Conservation (phyloP, 495 filamentous ascomycete species). For the Daldinia caldariorum region DNA sequence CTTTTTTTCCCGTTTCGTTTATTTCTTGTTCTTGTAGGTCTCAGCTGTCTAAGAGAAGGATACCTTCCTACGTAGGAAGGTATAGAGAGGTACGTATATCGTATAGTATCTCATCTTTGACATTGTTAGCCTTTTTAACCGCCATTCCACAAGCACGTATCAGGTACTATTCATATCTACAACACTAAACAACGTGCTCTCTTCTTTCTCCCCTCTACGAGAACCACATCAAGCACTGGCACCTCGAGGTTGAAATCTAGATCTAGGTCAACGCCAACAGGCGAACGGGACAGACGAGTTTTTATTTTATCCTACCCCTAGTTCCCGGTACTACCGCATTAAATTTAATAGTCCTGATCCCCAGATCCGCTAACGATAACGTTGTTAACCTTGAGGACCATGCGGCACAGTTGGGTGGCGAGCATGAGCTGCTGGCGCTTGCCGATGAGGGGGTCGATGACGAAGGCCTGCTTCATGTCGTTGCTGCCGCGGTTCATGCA, state of each 20-base stretch:
- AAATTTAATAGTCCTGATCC: slow-evolving; percentile 83
- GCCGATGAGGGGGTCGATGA: slow-evolving; percentile 96
- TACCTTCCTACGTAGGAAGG: too few relatives aligned
- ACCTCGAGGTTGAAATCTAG: not conserved
- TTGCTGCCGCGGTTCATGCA: slow-evolving; percentile 96
- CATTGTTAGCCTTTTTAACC: not conserved
- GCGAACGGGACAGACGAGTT: not conserved
- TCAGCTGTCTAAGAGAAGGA: too few relatives aligned
- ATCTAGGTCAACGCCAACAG: not conserved
- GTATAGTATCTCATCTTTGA: not conserved
- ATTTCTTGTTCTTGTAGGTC: not conserved
- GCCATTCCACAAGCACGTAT: not conserved
- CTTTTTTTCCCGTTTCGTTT: not conserved
- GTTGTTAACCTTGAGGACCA: slow-evolving; percentile 98
- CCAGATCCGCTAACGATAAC: slow-evolving; percentile 95
- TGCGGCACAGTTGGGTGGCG: slow-evolving; percentile 96
- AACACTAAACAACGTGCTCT: not conserved
- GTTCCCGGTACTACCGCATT: too few relatives aligned
- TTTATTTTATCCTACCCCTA: slow-evolving; percentile 2
- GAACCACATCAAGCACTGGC: not conserved
- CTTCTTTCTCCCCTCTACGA: not conserved
- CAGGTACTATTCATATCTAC: not conserved
- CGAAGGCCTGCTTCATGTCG: slow-evolving; percentile 96
- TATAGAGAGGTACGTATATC: not conserved
- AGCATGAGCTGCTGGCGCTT: slow-evolving; percentile 96